Evolutionary conservation across 495 filamentous ascomycete genomes (phyloP), one percentile per base, ranked within the genome.

Genomic region (Xylaria telfairii): DNA sequence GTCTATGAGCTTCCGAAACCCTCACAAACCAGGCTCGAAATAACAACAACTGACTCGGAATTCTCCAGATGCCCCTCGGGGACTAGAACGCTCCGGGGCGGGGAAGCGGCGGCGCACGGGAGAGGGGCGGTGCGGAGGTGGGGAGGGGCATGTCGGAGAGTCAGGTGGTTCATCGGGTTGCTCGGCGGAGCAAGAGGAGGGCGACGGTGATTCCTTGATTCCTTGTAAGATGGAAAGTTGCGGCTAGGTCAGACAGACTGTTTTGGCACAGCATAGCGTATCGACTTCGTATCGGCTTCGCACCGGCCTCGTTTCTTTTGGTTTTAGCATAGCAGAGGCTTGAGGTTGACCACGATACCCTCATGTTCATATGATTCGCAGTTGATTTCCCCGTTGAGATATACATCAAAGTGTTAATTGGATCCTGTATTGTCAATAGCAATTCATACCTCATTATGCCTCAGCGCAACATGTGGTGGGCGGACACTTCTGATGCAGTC

Each of bases 1-100:
- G n/a, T n/a, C n/a, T n/a, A n/a, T n/a, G n/a, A n/a, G n/a, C n/a
- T n/a, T n/a, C n/a, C n/a, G n/a, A n/a, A n/a, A n/a, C n/a, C n/a
- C n/a, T n/a, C n/a, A n/a, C n/a, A n/a, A n/a, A n/a, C n/a, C n/a
- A n/a, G n/a, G n/a, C n/a, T n/a, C n/a, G n/a, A n/a, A n/a, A n/a
- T n/a, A n/a, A n/a, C n/a, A n/a, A n/a, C n/a, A n/a, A n/a, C n/a
- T n/a, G n/a, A n/a, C n/a, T n/a, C n/a, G n/a, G n/a, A n/a, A n/a
- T n/a, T n/a, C n/a, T n/a, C n/a, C n/a, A n/a, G n/a, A 98, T 99
- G 96, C 95, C 96, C 26, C 81, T 92, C 39, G 95, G 94, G 46
- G 95, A 97, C 54, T 99, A 81, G 79, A 72, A 71, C 51, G 67
- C 72, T 68, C 71, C n/a, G 24, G 24, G 28, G 34, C 44, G 9